Base-by-base conservation (phyloP, 2,329 filamentous ascomycete genomes). In the Nemania bipapillata region DNA sequence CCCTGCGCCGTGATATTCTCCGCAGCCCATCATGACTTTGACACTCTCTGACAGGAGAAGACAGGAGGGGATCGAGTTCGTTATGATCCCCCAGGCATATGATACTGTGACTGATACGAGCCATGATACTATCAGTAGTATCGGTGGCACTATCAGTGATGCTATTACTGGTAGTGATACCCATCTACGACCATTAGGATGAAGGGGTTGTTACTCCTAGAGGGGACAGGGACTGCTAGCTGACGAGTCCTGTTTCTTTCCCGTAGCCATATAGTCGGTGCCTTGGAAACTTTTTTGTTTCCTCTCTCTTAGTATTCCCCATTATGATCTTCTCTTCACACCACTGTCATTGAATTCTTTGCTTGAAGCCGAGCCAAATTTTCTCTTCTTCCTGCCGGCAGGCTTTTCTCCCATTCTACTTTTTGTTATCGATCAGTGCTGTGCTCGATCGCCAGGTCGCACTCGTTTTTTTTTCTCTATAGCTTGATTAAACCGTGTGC, bases 311-410 rank as follows among this genome's bases (percentile, higher is more conserved):
- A 66, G 32, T 58, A 20, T 63, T 56, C 54, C 57, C 58, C 65
- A 28, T 62, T 62, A 68, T 71, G 64, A 70, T 65, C 60, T 69
- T 66, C 65, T 73, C 71, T 69, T 72, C 67, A 64, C 61, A 67
- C 73, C 22, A 61, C 63, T 68, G 12, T 62, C 40, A 45, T 67
- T 54, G 28, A 57, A 54, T 62, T 73, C 62, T 26, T 70, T 70
- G 52, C 65, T 66, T 68, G 71, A 73, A 73, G 70, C 73, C 73
- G 75, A 76, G 74, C 70, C 73, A 55, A 65, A 42, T 68, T 66
- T 70, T 73, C 72, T 75, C 74, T 76, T 72, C 71, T 75, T 74
- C 72, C 66, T 71, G 70, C 74, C 77, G 79, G 78, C 80, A 74
- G 77, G 77, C 73, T 75, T 77, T 75, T 71, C 73, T 53, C 37